Base-by-base conservation (phyloP, 139 green algal species). In the Ettlia oleoabundans region DNA sequence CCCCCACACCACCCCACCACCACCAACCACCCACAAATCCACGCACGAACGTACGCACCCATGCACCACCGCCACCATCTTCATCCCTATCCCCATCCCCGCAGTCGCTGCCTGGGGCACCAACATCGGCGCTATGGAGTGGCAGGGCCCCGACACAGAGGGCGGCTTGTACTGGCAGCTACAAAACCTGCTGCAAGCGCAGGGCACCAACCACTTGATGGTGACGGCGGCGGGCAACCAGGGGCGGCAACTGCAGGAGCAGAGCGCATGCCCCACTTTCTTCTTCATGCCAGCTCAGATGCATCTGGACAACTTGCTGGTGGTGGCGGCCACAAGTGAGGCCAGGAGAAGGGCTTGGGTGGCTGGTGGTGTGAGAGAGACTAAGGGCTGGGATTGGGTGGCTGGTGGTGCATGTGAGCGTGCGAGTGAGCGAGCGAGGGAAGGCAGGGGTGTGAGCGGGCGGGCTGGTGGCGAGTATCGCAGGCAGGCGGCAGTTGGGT, bases 21-120 rank as follows among this genome's bases (percentile, higher is more conserved):
- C n/a, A n/a, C n/a, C n/a, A n/a, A n/a, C n/a, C n/a, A n/a, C n/a
- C n/a, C n/a, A n/a, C n/a, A n/a, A n/a, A n/a, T n/a, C n/a, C n/a
- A n/a, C n/a, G n/a, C n/a, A n/a, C n/a, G n/a, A n/a, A n/a, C n/a
- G n/a, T n/a, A n/a, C n/a, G n/a, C n/a, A n/a, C n/a, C n/a, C n/a
- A n/a, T n/a, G n/a, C n/a, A n/a, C n/a, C n/a, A 10, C 15, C 47
- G 10, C 13, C 15, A 58, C 47, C 15, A 15, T 15, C 10, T 15
- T 15, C 47, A 10, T 10, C 47, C 47, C 47, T 15, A 58, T 15
- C 47, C 15, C 13, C 47, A 2, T 28, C 26, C n/a, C 21, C 37
- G 47, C 71, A 78, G 71, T 78, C 19, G 55, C 55, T 22, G n/a
- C 71, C 21, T 78, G 71, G 71, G 71, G 71, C 33, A 26, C 32